Evolutionary conservation across 331 rosid genomes (phyloP).

Genomic region (Acacia pycnantha): DNA sequence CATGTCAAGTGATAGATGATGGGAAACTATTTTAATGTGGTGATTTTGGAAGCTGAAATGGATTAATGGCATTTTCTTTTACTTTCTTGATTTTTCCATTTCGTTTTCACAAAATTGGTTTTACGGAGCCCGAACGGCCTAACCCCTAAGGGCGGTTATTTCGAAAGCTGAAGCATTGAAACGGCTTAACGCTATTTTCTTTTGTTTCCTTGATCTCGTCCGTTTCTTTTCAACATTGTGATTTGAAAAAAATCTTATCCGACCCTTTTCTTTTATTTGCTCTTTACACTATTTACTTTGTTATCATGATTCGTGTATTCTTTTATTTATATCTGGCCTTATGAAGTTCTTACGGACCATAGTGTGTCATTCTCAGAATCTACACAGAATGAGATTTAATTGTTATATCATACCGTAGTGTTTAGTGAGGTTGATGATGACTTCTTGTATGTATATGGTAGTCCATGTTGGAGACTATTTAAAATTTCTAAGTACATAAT

Average conservation of each 20-base stretch:
- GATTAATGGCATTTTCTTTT: not conserved
- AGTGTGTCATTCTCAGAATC: too few relatives aligned
- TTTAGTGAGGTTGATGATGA: not conserved
- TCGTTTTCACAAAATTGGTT: not conserved
- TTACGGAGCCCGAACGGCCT: not conserved
- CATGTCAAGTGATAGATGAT: not conserved
- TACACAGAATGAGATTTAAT: too few relatives aligned
- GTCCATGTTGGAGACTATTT: not conserved
- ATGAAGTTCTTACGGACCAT: not conserved
- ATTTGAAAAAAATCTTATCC: not conserved
- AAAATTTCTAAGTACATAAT: not conserved
- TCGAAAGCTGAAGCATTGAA: not conserved
- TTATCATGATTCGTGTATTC: not conserved
- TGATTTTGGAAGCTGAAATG: too few relatives aligned
- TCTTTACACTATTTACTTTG: not conserved
- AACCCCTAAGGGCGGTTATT: not conserved
- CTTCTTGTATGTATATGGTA: not conserved
- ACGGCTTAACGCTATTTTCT: not conserved
- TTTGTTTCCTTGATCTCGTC: not conserved
- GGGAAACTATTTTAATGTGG: not conserved
- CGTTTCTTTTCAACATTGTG: not conserved
- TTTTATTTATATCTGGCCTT: not conserved
- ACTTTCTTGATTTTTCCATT: not conserved
- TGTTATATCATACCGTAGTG: not conserved
- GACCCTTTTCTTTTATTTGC: not conserved